Conservation (phyloP, 495 filamentous ascomycete genomes). For the Penicillium simplicissimum region DNA sequence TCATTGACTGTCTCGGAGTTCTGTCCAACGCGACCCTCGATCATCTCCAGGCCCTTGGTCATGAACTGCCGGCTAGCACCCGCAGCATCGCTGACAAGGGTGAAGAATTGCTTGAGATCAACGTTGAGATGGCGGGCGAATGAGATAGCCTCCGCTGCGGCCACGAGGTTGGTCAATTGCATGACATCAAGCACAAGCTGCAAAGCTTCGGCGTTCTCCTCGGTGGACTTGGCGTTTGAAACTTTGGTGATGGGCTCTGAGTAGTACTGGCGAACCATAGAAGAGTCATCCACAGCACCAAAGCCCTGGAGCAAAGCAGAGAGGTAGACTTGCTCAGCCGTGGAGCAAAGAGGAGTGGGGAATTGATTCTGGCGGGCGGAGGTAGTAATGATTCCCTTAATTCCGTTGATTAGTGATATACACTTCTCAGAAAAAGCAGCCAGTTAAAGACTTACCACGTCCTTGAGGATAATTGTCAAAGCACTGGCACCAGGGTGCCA, state of each 20-base stretch:
- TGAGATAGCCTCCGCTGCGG: constrained; percentile 64
- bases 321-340: constrained; percentile 70
- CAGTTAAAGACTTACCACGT: constrained; percentile 51
- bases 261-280: constrained; percentile 63
- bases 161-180: constrained; percentile 63
- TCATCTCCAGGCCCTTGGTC: constrained; percentile 57
- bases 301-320: constrained; percentile 60
- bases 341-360: constrained; percentile 68
- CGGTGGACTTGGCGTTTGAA: constrained; percentile 23
- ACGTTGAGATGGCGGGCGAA: constrained; percentile 64
- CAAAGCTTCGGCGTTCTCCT: constrained; percentile 37
- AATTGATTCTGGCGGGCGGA: constrained; percentile 61
- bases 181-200: constrained; percentile 61
- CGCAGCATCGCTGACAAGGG: constrained; percentile 69
- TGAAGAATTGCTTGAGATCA: constrained; percentile 64
- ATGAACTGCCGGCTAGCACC: constrained; percentile 64
- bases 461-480: constrained; percentile 76
- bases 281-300: constrained; percentile 67
- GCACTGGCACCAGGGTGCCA: constrained; percentile 66
- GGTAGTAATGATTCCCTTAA: constrained; percentile 71
- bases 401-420: not conserved
- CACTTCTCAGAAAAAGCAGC: not conserved
- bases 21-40: constrained; percentile 34
- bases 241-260: constrained; percentile 42
- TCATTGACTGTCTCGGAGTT: constrained; percentile 52